Percentiles rank a stretch among this genome's conserved stretches.
phyloP scores from a whole-genome alignment of 176 grass and related monocot species.

The Aechmea fasciata region DNA sequence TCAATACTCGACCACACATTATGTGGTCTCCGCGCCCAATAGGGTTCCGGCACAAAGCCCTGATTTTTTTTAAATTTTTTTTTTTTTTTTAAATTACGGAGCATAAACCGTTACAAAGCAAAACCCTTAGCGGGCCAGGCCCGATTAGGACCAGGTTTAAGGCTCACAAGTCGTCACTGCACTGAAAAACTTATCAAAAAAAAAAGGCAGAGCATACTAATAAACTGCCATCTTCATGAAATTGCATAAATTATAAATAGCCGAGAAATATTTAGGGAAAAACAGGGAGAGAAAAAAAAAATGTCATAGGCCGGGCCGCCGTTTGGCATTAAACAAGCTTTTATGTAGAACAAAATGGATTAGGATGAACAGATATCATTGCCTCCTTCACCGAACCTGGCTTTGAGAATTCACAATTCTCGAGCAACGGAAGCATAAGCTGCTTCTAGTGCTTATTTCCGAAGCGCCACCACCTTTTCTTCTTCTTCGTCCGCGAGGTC shows the following conservation, averaged over 20 bases:
- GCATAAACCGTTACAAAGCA: too few species aligned
- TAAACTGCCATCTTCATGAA: background rate
- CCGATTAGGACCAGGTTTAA: too few species aligned
- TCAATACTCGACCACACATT: too few species aligned
- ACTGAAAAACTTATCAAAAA: background rate
- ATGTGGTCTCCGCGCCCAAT: too few species aligned
- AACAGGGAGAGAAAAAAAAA: background rate
- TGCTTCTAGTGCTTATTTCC: conserved; percentile 21
- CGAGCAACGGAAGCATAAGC: background rate
- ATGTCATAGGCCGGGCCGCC: background rate
- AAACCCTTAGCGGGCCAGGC: too few species aligned
- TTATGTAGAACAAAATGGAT: background rate
- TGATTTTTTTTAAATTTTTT: too few species aligned
- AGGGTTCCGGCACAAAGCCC: too few species aligned
- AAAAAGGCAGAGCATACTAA: background rate
- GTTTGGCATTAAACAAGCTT: background rate
- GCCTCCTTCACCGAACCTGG: background rate
- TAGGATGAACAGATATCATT: background rate
- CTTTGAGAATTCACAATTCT: background rate
- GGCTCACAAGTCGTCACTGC: too few species aligned
- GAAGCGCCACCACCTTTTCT: conserved; percentile 94
- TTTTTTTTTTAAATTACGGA: too few species aligned
- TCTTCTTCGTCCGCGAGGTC: conserved; percentile 46
- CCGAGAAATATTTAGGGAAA: background rate
- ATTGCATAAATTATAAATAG: background rate